phyloP scores from a whole-genome alignment of 495 filamentous ascomycete genomes.

The Penicillium paxilli region DNA sequence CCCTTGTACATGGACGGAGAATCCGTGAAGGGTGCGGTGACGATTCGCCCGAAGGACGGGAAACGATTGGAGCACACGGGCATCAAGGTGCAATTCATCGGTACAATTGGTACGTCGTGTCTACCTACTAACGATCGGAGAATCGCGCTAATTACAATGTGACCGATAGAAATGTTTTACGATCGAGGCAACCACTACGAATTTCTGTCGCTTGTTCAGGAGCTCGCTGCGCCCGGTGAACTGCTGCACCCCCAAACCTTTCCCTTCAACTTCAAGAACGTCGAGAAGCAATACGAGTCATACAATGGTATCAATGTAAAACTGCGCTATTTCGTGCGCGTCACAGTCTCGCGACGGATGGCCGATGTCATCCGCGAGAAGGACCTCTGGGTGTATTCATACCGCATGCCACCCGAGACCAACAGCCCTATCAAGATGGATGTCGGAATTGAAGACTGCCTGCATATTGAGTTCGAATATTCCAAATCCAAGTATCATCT shows the following conservation, averaged over 20 bases:
- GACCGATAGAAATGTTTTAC: conserved; percentile 95
- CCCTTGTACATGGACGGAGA: conserved; percentile 98
- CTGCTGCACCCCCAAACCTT: conserved; percentile 98
- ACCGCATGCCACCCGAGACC: conserved; percentile 96
- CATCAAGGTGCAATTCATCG: conserved; percentile 99
- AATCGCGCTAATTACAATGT: background rate
- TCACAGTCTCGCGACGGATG: conserved; percentile 95
- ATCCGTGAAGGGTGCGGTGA: conserved; percentile 93
- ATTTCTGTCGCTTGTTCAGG: conserved; percentile 93
- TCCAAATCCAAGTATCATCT: conserved; percentile 98
- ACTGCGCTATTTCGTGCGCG: conserved; percentile 96
- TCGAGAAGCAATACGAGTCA: conserved; percentile 99
- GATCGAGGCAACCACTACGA: conserved; percentile 99
- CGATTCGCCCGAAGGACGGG: conserved; percentile 95
- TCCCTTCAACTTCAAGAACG: conserved; percentile 99
- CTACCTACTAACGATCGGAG: background rate
- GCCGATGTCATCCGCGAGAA: conserved; percentile 98
- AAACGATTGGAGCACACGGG: conserved; percentile 97
- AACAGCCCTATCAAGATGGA: conserved; percentile 99
- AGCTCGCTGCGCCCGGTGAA: conserved; percentile 93
- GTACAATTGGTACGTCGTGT: conserved; percentile 76
- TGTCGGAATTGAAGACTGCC: conserved; percentile 97
- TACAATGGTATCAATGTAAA: conserved; percentile 99
- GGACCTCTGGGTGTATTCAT: conserved; percentile 99
- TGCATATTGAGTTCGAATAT: conserved; percentile 99